phyloP scores from a whole-genome alignment of 2,329 filamentous ascomycete genomes.

The Colletotrichum gigasporum region DNA sequence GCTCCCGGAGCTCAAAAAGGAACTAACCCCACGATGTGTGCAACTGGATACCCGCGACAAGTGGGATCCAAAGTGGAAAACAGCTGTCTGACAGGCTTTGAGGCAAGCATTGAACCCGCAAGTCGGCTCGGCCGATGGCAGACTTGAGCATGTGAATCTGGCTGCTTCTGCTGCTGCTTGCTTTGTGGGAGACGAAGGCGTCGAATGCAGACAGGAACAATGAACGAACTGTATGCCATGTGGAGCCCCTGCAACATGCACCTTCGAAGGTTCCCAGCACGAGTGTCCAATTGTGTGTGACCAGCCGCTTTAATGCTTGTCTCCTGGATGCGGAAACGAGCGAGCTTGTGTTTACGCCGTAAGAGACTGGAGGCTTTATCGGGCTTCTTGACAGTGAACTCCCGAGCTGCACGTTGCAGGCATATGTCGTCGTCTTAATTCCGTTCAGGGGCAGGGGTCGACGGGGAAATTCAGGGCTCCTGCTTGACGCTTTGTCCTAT shows the following conservation, averaged over 20 bases:
- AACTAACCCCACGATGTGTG: not conserved
- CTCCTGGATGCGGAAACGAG: not conserved
- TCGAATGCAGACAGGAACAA: not conserved
- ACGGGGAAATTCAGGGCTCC: constrained; percentile 20
- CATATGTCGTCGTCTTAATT: constrained; percentile 20
- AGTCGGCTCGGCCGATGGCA: constrained; percentile 2
- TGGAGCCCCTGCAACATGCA: constrained; percentile 6
- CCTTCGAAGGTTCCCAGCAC: not conserved
- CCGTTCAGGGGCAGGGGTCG: constrained; percentile 12
- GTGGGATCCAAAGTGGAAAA: constrained; percentile 1
- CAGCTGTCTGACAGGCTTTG: not conserved
- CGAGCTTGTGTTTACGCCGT: no score
- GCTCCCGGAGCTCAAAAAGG: not conserved
- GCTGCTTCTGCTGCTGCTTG: not conserved
- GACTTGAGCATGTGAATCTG: constrained; percentile 13
- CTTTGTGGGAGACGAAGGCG: not conserved
- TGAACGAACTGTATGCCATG: constrained; percentile 5
- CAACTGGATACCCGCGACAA: not conserved
- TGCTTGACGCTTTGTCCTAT: constrained; percentile 29
- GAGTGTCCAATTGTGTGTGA: not conserved
- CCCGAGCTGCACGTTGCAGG: not conserved
- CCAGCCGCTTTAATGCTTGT: not conserved
- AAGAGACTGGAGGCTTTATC: not conserved
- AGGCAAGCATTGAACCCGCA: not conserved
- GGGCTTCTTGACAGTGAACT: not conserved